Conservation (phyloP, 2,329 filamentous ascomycete species). For the Penicillium sp. region DNA sequence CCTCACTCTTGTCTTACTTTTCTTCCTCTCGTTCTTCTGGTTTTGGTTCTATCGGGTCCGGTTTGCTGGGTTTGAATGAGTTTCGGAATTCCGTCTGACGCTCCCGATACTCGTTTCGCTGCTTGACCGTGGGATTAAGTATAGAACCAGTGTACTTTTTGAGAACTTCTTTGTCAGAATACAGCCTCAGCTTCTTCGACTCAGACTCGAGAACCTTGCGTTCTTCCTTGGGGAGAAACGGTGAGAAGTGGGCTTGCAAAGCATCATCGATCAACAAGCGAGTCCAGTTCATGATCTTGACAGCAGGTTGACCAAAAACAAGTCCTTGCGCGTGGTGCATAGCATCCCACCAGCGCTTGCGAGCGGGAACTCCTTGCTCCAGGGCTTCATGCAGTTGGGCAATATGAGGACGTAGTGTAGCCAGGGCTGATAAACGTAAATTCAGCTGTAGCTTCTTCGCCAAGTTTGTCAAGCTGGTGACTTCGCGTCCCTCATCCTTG, state of each 20-base stretch:
- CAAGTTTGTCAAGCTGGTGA: conserved; percentile 18
- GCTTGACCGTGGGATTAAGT: conserved; percentile 23
- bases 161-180: conserved; percentile 23
- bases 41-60: not conserved
- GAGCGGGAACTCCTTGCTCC: conserved; percentile 12
- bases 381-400: conserved; percentile 28
- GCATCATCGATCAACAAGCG: conserved; percentile 35
- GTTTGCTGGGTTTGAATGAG: not conserved
- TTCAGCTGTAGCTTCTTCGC: conserved; percentile 25
- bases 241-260: conserved; percentile 22
- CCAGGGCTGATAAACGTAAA: conserved; percentile 22
- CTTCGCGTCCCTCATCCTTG: conserved; percentile 7
- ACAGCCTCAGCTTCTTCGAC: conserved; percentile 27
- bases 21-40: not conserved
- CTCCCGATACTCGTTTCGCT: conserved; percentile 19
- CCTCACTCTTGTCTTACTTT: not conserved
- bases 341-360: conserved; percentile 3
- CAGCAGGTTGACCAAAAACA: conserved; percentile 21
- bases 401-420: conserved; percentile 25
- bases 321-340: conserved; percentile 16
- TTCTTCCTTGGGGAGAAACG: conserved; percentile 22
- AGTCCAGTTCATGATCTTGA: conserved; percentile 24
- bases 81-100: conserved; percentile 4
- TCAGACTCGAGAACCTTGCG: conserved; percentile 21
- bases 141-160: conserved; percentile 9